Evolutionary conservation across 805 yeast species (phyloP).

Genomic region (Candida nemodendra): DNA sequence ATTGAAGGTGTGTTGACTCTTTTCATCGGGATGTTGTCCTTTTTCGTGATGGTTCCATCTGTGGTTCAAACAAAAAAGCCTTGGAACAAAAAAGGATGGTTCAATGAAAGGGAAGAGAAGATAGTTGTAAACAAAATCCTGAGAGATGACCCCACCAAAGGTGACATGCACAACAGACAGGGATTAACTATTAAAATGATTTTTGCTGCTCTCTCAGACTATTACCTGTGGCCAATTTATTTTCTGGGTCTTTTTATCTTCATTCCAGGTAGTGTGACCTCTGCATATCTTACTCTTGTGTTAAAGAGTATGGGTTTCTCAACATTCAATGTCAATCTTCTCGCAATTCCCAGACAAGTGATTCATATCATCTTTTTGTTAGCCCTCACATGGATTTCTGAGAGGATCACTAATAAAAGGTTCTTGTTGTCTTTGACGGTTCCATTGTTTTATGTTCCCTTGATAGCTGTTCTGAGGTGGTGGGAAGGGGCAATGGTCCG

Average conservation of each 20-base stretch:
- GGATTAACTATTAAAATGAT: slow-evolving; percentile 44
- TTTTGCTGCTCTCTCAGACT: slow-evolving; percentile 43
- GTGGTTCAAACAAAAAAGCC: slow-evolving; percentile 28
- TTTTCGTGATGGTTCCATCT: slow-evolving; percentile 33
- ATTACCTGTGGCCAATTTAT: slow-evolving; percentile 56
- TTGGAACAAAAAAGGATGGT: slow-evolving; percentile 36
- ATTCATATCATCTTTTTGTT: slow-evolving; percentile 38
- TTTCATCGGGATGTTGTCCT: slow-evolving; percentile 42
- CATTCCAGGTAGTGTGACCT: slow-evolving; percentile 38
- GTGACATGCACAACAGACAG: slow-evolving; percentile 63
- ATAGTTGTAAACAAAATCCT: slow-evolving; percentile 56
- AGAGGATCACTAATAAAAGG: slow-evolving; percentile 32
- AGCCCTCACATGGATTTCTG: slow-evolving; percentile 37
- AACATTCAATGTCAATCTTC: slow-evolving; percentile 50
- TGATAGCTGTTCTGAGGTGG: slow-evolving; percentile 26
- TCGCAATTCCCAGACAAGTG: slow-evolving; percentile 50
- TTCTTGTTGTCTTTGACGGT: slow-evolving; percentile 21
- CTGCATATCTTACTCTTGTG: slow-evolving; percentile 47
- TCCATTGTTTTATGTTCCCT: slow-evolving; percentile 28
- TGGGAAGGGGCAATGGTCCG: slow-evolving; percentile 29
- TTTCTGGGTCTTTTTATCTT: slow-evolving; percentile 42
- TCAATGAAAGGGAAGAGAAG: slow-evolving; percentile 51
- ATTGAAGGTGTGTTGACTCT: slow-evolving; percentile 62
- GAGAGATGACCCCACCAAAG: slow-evolving; percentile 60
- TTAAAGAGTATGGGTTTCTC: slow-evolving; percentile 50